phyloP scores from a whole-genome alignment of 805 yeast genomes.

The Saturnispora hagleri region DNA sequence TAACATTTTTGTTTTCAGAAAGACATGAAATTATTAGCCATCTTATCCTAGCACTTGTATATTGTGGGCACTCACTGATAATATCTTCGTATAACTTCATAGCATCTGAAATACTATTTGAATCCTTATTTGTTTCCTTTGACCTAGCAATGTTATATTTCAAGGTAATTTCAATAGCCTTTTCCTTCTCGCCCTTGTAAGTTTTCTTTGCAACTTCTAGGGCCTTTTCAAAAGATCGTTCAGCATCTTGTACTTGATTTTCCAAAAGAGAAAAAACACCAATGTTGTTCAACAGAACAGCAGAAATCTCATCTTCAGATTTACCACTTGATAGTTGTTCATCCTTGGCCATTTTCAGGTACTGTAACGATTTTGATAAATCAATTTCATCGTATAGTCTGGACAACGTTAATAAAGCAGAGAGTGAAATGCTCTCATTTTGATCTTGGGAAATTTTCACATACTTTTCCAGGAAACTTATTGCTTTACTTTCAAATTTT shows the following conservation, averaged over 20 bases:
- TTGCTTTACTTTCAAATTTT: constrained; percentile 40
- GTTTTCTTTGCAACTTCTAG: constrained; percentile 30
- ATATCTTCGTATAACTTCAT: constrained; percentile 43
- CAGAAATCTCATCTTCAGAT: constrained; percentile 37
- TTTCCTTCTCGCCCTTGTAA: constrained; percentile 13
- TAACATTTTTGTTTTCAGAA: constrained; percentile 40
- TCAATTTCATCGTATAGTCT: constrained; percentile 61
- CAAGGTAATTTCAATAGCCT: constrained; percentile 33
- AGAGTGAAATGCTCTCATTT: constrained; percentile 49
- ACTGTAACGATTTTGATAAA: constrained; percentile 55
- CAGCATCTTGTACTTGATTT: constrained; percentile 35
- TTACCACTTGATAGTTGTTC: constrained; percentile 33
- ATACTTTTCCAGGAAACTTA: constrained; percentile 60
- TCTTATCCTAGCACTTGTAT: constrained; percentile 69
- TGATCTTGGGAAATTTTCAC: constrained; percentile 48
- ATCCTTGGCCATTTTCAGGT: constrained; percentile 39
- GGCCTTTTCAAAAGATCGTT: constrained; percentile 37
- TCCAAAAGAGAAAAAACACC: constrained; percentile 74
- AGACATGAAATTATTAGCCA: constrained; percentile 51
- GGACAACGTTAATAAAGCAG: constrained; percentile 62
- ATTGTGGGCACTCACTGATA: constrained; percentile 54
- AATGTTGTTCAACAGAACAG: constrained; percentile 66
- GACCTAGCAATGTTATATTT: constrained; percentile 73
- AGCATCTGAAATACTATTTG: constrained; percentile 23
- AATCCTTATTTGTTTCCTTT: constrained; percentile 26